Evolutionary conservation across 1,284 basidiomycete species (phyloP).

Genomic region (Termitomyces sp.): DNA sequence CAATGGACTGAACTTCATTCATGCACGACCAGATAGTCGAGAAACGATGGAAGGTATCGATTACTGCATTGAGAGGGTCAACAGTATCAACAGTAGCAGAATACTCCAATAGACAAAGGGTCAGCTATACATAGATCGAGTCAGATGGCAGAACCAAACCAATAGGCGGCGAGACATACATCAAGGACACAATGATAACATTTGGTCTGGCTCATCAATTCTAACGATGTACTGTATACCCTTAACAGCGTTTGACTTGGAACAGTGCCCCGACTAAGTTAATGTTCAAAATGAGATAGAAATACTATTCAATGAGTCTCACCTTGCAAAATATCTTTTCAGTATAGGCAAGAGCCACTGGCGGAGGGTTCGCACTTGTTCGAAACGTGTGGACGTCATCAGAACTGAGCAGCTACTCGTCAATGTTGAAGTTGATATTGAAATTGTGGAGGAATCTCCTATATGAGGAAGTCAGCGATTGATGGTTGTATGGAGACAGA

Average conservation of each 20-base stretch:
- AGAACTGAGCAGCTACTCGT: slow-evolving; percentile 41
- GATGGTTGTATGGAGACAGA: not conserved
- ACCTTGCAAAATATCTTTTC: slow-evolving; percentile 49
- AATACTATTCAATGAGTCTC: slow-evolving; percentile 13
- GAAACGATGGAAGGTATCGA: slow-evolving; percentile 64
- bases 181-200: slow-evolving; percentile 67
- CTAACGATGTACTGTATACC: slow-evolving; percentile 53
- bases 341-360: slow-evolving; percentile 69
- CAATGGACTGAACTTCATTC: slow-evolving; percentile 53
- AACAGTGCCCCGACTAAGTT: slow-evolving; percentile 5
- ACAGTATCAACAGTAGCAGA: slow-evolving; percentile 43
- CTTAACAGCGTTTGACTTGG: slow-evolving; percentile 31
- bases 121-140: slow-evolving; percentile 41
- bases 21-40: slow-evolving; percentile 73
- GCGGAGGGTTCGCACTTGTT: slow-evolving; percentile 61
- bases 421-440: slow-evolving; percentile 37
- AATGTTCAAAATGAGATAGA: not conserved
- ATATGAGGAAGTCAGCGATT: slow-evolving; percentile 6
- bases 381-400: slow-evolving; percentile 55
- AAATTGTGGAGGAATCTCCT: slow-evolving; percentile 28
- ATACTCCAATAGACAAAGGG: slow-evolving; percentile 50
- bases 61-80: slow-evolving; percentile 53
- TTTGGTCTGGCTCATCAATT: slow-evolving; percentile 55
- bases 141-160: not conserved
- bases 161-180: slow-evolving; percentile 35